Conservation (phyloP, 108 stramenopile genomes). For the Stephanodiscus triporus region DNA sequence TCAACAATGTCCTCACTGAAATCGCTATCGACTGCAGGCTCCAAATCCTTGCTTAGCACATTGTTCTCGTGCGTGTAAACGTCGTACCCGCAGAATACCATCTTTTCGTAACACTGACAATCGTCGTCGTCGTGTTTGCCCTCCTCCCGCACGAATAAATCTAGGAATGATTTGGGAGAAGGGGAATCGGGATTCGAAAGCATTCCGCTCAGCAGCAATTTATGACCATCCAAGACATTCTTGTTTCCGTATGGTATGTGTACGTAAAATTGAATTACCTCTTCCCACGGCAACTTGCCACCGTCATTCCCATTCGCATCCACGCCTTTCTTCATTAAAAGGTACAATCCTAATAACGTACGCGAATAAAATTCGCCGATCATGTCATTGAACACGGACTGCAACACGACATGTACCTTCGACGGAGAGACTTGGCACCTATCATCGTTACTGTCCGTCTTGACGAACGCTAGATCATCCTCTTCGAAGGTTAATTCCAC, state of each 20-base stretch:
- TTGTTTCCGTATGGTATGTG: slow-evolving; percentile 37
- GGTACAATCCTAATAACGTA: slow-evolving; percentile 26
- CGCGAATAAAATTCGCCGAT: slow-evolving; percentile 62
- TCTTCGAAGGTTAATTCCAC: neutral
- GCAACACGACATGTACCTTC: slow-evolving; percentile 48
- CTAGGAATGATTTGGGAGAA: slow-evolving; percentile 33
- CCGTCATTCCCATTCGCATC: neutral
- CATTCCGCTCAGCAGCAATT: slow-evolving; percentile 46
- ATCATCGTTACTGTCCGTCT: neutral
- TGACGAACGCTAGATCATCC: neutral
- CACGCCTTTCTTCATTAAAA: slow-evolving; percentile 25
- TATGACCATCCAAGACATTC: slow-evolving; percentile 43
- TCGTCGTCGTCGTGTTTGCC: slow-evolving; percentile 7
- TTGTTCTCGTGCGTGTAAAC: slow-evolving; percentile 22
- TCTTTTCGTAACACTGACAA: slow-evolving; percentile 48
- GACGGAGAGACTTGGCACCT: slow-evolving; percentile 33
- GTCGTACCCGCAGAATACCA: slow-evolving; percentile 57
- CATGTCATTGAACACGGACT: slow-evolving; percentile 58
- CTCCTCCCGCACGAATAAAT: slow-evolving; percentile 29
- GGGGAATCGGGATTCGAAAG: slow-evolving; percentile 29
- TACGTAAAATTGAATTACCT: slow-evolving; percentile 49
- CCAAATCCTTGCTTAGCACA: slow-evolving; percentile 26
- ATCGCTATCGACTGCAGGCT: neutral
- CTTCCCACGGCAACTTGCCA: slow-evolving; percentile 30
- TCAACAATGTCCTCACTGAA: neutral